phyloP scores from a whole-genome alignment of 129 eudicot species.

The Lactuca saligna region DNA sequence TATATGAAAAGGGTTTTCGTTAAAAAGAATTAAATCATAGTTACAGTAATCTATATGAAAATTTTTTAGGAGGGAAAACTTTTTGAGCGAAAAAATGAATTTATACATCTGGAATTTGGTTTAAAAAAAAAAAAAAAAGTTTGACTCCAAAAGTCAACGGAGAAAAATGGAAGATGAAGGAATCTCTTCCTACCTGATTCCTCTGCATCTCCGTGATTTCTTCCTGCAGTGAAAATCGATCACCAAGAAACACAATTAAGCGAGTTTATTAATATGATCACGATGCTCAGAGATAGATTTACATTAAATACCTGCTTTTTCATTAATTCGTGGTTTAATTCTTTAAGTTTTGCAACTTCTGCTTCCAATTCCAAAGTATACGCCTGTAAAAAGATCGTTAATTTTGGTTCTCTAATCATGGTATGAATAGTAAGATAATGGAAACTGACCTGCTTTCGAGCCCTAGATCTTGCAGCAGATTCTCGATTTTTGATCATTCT shows the following conservation, averaged over 20 bases:
- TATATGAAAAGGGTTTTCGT: neutral
- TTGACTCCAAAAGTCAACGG: neutral
- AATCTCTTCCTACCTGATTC: conserved; percentile 49
- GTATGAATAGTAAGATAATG: neutral
- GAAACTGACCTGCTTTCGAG: conserved; percentile 74
- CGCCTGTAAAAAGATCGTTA: conserved; percentile 43
- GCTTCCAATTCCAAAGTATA: conserved; percentile 90
- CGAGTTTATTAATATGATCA: neutral
- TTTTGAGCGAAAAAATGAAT: too few species aligned
- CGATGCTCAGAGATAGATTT: neutral
- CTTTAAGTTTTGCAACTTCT: conserved; percentile 79
- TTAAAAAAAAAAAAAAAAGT: neutral
- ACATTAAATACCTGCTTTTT: conserved; percentile 60
- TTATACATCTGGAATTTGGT: neutral
- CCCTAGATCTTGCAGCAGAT: conserved; percentile 94
- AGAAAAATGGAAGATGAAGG: neutral
- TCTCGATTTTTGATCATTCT: conserved; percentile 95
- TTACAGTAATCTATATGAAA: too few species aligned
- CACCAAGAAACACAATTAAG: conserved; percentile 7
- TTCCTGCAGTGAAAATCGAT: conserved; percentile 49
- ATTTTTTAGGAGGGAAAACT: too few species aligned
- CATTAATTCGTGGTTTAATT: conserved; percentile 61
- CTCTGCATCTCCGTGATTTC: conserved; percentile 75
- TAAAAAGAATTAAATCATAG: neutral
- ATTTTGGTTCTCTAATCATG: neutral